Conservation (phyloP, 2,329 filamentous ascomycete genomes). For the Ceratocystis lukuohia region DNA sequence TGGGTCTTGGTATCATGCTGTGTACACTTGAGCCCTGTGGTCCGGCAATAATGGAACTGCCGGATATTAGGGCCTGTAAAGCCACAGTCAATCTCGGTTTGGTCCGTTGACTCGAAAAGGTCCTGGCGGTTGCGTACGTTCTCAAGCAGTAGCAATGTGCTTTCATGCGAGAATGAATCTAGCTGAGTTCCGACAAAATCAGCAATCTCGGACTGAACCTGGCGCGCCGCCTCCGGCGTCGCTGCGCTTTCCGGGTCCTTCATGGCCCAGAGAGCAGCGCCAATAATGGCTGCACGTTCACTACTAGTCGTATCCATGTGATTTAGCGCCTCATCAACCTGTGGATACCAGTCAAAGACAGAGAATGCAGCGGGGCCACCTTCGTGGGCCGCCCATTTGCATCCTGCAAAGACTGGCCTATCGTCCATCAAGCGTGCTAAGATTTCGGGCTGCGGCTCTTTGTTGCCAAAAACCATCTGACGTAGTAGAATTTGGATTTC, state of each 20-base stretch:
- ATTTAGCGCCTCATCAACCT: constrained; percentile 9
- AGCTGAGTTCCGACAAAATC: background rate
- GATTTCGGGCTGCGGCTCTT: background rate
- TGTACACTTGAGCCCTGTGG: constrained; percentile 17
- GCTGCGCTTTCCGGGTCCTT: background rate
- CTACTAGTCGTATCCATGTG: background rate
- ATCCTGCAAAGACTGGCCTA: background rate
- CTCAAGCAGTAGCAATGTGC: background rate
- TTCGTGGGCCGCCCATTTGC: constrained; percentile 11
- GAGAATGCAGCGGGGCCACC: constrained; percentile 6
- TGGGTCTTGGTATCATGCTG: background rate
- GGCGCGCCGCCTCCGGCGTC: background rate
- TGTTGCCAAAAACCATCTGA: background rate
- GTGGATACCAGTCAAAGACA: constrained; percentile 17
- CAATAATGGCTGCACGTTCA: background rate
- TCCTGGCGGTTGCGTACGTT: background rate
- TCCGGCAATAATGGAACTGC: constrained; percentile 12
- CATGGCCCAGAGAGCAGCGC: background rate
- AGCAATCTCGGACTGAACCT: background rate
- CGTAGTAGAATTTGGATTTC: constrained; percentile 5
- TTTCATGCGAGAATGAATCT: background rate
- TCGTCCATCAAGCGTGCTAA: background rate
- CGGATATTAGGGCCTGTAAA: background rate
- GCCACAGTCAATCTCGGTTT: constrained; percentile 11
- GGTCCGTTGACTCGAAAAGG: background rate